phyloP scores from a whole-genome alignment of 1,284 basidiomycete genomes.

The Leccinum pachyderme region DNA sequence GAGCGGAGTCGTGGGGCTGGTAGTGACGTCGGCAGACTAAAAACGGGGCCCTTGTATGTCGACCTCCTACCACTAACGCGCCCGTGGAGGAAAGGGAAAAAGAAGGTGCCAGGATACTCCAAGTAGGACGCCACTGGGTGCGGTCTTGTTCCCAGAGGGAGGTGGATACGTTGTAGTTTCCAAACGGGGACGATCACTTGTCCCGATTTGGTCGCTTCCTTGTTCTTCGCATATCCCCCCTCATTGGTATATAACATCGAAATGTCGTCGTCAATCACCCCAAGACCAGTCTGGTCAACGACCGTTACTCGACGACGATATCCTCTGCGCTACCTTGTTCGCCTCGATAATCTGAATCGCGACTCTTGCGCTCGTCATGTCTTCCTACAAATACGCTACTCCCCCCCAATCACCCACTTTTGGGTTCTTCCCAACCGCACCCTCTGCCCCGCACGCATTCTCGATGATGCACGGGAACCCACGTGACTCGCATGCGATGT shows the following conservation, averaged over 20 bases:
- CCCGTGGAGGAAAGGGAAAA: background rate
- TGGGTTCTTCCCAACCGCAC: constrained; percentile 61
- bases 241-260: constrained; percentile 32
- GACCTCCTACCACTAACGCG: background rate
- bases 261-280: constrained; percentile 1
- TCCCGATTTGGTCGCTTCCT: constrained; percentile 24
- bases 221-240: constrained; percentile 12
- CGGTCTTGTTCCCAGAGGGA: constrained; percentile 15
- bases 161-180: constrained; percentile 6
- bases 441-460: constrained; percentile 63
- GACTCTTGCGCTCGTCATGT: constrained; percentile 35
- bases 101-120: background rate
- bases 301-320: constrained; percentile 8
- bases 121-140: background rate
- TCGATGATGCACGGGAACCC: constrained; percentile 62
- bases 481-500: constrained; percentile 64
- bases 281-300: constrained; percentile 18
- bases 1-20: background rate
- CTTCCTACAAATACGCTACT: constrained; percentile 39
- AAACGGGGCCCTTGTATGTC: background rate
- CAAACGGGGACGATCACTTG: constrained; percentile 18
- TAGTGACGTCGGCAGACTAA: background rate
- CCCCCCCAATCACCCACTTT: constrained; percentile 51
- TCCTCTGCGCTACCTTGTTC: constrained; percentile 4
- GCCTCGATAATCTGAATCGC: constrained; percentile 1